A percentile compares a stretch with the other conserved stretches of the same genome.
Evolutionary conservation across 208 protist species (phyloP).

Genomic region (Trypanosoma brucei): DNA sequence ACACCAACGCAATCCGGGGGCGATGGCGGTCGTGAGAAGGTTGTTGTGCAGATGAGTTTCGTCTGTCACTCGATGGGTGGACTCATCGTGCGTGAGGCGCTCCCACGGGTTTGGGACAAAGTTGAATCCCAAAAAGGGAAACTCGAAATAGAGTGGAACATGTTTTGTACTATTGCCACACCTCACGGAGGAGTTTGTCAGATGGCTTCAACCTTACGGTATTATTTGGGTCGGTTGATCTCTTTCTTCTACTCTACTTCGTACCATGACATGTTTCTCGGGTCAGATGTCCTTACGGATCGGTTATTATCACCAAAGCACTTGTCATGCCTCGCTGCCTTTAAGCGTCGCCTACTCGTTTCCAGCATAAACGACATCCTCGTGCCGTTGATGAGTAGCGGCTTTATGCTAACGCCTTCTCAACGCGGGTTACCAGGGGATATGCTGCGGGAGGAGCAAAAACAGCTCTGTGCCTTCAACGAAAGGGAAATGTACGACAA

Average conservation of each 20-base stretch:
- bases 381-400: constrained; percentile 18
- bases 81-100: constrained; percentile 48
- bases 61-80: constrained; percentile 55
- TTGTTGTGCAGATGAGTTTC: constrained; percentile 41
- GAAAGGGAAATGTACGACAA: constrained; percentile 18
- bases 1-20: background rate
- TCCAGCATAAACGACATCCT: constrained; percentile 19
- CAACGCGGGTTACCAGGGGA: background rate
- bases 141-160: constrained; percentile 35
- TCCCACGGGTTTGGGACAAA: constrained; percentile 28
- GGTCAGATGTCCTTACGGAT: constrained; percentile 19
- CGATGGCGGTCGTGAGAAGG: background rate
- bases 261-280: constrained; percentile 43
- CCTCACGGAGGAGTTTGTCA: constrained; percentile 47
- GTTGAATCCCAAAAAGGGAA: background rate
- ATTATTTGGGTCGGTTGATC: constrained; percentile 22
- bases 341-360: constrained; percentile 16
- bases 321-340: constrained; percentile 11
- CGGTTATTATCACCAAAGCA: constrained; percentile 15
- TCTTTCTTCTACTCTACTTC: constrained; percentile 27
- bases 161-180: constrained; percentile 43
- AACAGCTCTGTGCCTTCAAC: constrained; percentile 9
- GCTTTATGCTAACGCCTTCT: constrained; percentile 13
- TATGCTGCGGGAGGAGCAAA: background rate
- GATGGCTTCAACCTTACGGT: constrained; percentile 34